A percentile compares a stretch with the other conserved stretches of the same genome.
Conservation (phyloP, 208 protist species). For the Herpetomonas tarakana region DNA sequence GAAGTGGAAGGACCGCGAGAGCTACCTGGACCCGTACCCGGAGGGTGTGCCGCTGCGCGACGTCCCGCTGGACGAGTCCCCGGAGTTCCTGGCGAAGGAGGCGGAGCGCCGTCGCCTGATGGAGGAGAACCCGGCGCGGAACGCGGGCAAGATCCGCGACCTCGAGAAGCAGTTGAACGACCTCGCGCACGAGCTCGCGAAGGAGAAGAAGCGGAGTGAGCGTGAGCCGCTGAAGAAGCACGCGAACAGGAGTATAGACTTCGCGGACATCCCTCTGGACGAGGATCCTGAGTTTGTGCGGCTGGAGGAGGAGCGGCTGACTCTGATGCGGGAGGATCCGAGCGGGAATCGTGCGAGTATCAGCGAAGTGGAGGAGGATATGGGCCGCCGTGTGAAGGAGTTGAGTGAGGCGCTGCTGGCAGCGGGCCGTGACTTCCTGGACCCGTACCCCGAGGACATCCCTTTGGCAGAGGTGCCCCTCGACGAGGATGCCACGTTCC, state of each 20-base stretch:
- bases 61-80: conserved; percentile 32
- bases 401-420: conserved; percentile 18
- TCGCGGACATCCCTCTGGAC: conserved; percentile 21
- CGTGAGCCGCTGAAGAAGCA: conserved; percentile 21
- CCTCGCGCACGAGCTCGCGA: conserved; percentile 28
- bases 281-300: conserved; percentile 8
- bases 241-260: conserved; percentile 19
- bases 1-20: conserved; percentile 21
- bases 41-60: conserved; percentile 32
- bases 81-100: conserved; percentile 35
- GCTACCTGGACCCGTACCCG: conserved; percentile 29
- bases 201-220: conserved; percentile 16
- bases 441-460: conserved; percentile 24
- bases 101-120: conserved; percentile 12
- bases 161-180: conserved; percentile 40
- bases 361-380: conserved; percentile 14
- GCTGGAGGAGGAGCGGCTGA: conserved; percentile 15
- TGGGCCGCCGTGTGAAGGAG: conserved; percentile 5
- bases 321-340: conserved; percentile 9
- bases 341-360: conserved; percentile 21
- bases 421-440: conserved; percentile 18
- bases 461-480: conserved; percentile 22
- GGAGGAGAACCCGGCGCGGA: conserved; percentile 27
- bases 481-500: conserved; percentile 19
- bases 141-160: conserved; percentile 32